Evolutionary conservation across 345 rosid species (phyloP).

Genomic region (Lepidium africanum): DNA sequence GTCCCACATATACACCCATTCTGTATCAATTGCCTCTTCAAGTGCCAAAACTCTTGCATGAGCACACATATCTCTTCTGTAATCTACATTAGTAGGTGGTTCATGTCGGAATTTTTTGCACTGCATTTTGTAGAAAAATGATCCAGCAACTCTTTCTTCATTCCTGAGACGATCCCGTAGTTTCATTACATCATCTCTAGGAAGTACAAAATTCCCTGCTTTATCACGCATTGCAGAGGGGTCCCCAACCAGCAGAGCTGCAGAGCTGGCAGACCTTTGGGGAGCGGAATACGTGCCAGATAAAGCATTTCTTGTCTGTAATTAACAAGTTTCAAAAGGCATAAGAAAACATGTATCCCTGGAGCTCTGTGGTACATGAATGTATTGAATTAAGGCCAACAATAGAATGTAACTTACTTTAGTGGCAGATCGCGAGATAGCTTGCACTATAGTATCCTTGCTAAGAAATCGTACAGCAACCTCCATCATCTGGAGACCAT

Average conservation of each 20-base stretch:
- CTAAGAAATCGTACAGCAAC: conserved; percentile 96
- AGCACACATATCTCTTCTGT: conserved; percentile 96
- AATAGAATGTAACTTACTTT: conserved; percentile 50
- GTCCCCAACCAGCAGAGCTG: conserved; percentile 96
- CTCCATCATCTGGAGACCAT: conserved; percentile 83
- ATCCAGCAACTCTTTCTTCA: conserved; percentile 82
- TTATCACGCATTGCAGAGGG: conserved; percentile 90
- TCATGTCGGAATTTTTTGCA: conserved; percentile 51
- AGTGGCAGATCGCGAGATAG: conserved; percentile 93
- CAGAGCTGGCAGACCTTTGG: conserved; percentile 98
- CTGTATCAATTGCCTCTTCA: conserved; percentile 99
- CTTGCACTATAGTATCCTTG: conserved; percentile 95
- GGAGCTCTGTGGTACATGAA: background rate
- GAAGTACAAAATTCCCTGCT: conserved; percentile 96
- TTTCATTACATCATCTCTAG: conserved; percentile 98
- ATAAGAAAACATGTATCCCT: background rate
- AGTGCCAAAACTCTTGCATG: conserved; percentile 96
- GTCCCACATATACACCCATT: conserved; percentile 99
- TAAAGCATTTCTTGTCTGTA: conserved; percentile 96
- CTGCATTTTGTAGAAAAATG: conserved; percentile 66
- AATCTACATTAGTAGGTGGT: conserved; percentile 53
- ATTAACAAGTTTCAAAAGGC: conserved; percentile 1
- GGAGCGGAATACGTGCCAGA: conserved; percentile 99
- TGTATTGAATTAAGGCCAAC: conserved; percentile 3
- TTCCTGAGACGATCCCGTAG: conserved; percentile 90